These are phyloP conservation scores for Ettlia oleoabundans DNA, from an alignment of 139 green algal genomes.

Conservation along the genomic window DNA sequence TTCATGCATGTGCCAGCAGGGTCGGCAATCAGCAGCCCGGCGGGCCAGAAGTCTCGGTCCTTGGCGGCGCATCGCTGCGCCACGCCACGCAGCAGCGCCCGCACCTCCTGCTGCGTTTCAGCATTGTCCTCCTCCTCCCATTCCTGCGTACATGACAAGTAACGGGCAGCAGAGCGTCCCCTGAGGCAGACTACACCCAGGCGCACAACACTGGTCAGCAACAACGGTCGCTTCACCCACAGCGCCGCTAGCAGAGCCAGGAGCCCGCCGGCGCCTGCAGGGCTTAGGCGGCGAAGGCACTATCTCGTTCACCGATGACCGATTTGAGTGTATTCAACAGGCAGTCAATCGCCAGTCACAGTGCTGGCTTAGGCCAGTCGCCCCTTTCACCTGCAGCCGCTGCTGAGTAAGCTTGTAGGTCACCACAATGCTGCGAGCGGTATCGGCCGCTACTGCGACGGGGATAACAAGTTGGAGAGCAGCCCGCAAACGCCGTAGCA, in stretches of 20 bases:
- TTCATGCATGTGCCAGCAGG: neutral
- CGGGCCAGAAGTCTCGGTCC: slow-evolving; percentile 21
- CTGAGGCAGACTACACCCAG: too few relatives aligned
- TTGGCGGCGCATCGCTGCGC: neutral
- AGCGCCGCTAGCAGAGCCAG: too few relatives aligned
- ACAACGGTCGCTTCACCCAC: too few relatives aligned
- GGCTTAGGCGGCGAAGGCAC: too few relatives aligned
- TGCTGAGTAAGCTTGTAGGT: slow-evolving; percentile 5
- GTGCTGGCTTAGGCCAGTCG: neutral
- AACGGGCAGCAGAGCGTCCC: neutral
- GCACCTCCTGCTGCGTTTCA: neutral
- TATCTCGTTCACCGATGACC: too few relatives aligned
- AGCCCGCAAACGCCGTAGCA: too few relatives aligned
- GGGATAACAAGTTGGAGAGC: slow-evolving; percentile 24
- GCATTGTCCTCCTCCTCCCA: slow-evolving; percentile 27
- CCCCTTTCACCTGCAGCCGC: slow-evolving; percentile 16
- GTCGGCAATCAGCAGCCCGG: neutral
- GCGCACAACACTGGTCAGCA: too few relatives aligned
- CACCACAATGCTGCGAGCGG: neutral
- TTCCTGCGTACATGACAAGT: neutral
- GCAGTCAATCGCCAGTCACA: neutral
- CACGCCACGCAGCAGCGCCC: neutral
- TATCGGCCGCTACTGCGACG: slow-evolving; percentile 14
- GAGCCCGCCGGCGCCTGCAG: too few relatives aligned
- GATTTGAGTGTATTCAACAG: too few relatives aligned